Percentiles rank a stretch among this genome's conserved stretches.
Evolutionary conservation across 2,329 filamentous ascomycete genomes (phyloP).

Genomic region (Fonsecaea multimorphosa): DNA sequence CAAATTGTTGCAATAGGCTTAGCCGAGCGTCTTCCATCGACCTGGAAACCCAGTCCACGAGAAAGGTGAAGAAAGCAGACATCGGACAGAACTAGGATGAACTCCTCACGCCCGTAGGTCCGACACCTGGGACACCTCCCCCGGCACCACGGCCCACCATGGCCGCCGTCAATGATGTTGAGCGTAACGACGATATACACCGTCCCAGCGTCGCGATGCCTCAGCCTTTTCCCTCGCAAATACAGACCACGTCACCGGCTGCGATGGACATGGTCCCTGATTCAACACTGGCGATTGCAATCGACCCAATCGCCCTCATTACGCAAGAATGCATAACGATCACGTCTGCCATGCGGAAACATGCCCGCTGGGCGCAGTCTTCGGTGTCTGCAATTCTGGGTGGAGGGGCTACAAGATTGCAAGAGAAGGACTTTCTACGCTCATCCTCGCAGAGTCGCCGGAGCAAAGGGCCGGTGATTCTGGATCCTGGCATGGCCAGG

Average conservation of each 20-base stretch:
- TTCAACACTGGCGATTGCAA: constrained; percentile 63
- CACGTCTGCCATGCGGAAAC: constrained; percentile 97
- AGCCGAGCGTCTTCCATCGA: background rate
- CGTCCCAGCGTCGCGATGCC: constrained; percentile 18
- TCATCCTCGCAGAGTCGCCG: constrained; percentile 39
- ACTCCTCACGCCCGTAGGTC: constrained; percentile 5
- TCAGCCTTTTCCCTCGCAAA: constrained; percentile 3
- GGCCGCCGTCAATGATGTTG: constrained; percentile 4
- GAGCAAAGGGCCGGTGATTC: constrained; percentile 23
- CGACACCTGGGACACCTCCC: background rate
- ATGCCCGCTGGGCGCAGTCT: constrained; percentile 93
- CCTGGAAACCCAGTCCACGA: background rate
- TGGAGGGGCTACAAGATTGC: constrained; percentile 61
- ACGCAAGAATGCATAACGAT: constrained; percentile 99
- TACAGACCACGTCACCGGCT: constrained; percentile 14
- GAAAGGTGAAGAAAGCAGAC: background rate
- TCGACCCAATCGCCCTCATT: constrained; percentile 89
- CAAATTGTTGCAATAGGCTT: background rate
- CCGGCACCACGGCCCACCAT: background rate
- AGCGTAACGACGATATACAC: constrained; percentile 9
- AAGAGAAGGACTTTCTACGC: constrained; percentile 51
- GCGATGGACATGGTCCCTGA: constrained; percentile 22
- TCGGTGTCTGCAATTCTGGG: constrained; percentile 95
- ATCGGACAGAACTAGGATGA: constrained; percentile 7
- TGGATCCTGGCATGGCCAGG: constrained; percentile 29